These are phyloP conservation scores for Aspergillus conjunctus DNA, from an alignment of 495 filamentous ascomycete genomes.

Conservation along the genomic window DNA sequence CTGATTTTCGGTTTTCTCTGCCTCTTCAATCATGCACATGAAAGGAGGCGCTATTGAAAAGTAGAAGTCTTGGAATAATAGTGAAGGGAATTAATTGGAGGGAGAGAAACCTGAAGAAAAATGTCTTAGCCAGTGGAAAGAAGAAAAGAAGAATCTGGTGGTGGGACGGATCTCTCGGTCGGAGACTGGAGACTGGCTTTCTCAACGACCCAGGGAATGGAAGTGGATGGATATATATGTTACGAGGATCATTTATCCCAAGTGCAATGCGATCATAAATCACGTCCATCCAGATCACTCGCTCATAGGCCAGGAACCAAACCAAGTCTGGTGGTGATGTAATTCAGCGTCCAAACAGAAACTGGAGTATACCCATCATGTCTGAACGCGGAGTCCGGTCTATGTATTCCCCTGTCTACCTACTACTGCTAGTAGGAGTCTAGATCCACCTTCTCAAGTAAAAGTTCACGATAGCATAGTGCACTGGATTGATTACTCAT, in stretches of 20 bases:
- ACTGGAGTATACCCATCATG: neutral
- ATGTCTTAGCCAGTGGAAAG: neutral
- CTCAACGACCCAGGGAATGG: neutral
- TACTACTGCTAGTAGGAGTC: neutral
- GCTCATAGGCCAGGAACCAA: slow-evolving; percentile 11
- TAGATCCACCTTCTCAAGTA: neutral
- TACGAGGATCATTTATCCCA: neutral
- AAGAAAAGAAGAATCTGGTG: neutral
- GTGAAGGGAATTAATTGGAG: neutral
- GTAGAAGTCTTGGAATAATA: neutral
- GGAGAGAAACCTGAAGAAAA: slow-evolving; percentile 1
- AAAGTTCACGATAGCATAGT: neutral
- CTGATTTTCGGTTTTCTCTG: slow-evolving; percentile 13
- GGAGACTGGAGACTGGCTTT: neutral
- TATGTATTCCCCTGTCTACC: neutral
- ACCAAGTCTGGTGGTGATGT: slow-evolving; percentile 18
- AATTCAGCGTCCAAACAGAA: slow-evolving; percentile 6
- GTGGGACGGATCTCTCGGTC: slow-evolving; percentile 8
- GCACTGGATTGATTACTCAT: neutral
- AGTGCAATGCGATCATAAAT: neutral
- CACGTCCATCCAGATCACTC: neutral
- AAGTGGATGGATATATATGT: neutral
- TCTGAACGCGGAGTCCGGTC: neutral
- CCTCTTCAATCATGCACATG: neutral
- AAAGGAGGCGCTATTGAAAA: neutral